These are phyloP conservation scores for Termitomyces sp. DNA, from an alignment of 768 basidiomycete species.

Conservation along the genomic window DNA sequence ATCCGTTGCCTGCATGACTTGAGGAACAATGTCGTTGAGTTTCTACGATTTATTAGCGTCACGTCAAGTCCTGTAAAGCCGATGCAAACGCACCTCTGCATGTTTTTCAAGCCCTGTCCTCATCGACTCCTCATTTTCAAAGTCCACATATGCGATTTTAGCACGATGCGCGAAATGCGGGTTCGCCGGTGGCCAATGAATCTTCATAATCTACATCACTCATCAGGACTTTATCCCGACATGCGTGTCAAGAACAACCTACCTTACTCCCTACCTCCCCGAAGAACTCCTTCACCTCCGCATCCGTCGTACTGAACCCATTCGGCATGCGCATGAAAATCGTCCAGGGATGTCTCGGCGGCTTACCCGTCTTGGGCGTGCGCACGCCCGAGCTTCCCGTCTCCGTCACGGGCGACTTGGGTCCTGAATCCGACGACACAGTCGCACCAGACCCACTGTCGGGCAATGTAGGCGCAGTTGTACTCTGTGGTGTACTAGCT, in stretches of 20 bases:
- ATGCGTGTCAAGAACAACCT: constrained; percentile 21
- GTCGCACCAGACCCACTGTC: constrained; percentile 18
- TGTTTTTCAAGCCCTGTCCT: constrained; percentile 72
- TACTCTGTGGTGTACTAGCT: constrained; percentile 20
- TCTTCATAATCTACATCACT: constrained; percentile 52
- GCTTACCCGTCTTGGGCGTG: constrained; percentile 64
- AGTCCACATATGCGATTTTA: constrained; percentile 82
- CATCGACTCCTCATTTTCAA: constrained; percentile 84
- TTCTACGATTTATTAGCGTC: constrained; percentile 35
- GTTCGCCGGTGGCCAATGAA: constrained; percentile 49
- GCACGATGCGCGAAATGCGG: constrained; percentile 32
- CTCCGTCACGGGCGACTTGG: constrained; percentile 48
- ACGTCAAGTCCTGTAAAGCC: constrained; percentile 4
- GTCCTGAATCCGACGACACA: constrained; percentile 28
- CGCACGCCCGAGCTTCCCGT: constrained; percentile 57
- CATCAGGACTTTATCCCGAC: neutral
- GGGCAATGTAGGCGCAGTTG: constrained; percentile 24
- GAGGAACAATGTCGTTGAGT: constrained; percentile 59
- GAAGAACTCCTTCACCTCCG: constrained; percentile 72
- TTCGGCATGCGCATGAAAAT: constrained; percentile 67
- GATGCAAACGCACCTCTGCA: constrained; percentile 46
- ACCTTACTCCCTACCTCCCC: constrained; percentile 65
- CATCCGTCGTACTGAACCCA: constrained; percentile 42
- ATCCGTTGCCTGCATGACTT: constrained; percentile 70
- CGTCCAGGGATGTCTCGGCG: constrained; percentile 74